Conservation (phyloP, 2,329 filamentous ascomycete genomes). For the Fusarium proliferatum region DNA sequence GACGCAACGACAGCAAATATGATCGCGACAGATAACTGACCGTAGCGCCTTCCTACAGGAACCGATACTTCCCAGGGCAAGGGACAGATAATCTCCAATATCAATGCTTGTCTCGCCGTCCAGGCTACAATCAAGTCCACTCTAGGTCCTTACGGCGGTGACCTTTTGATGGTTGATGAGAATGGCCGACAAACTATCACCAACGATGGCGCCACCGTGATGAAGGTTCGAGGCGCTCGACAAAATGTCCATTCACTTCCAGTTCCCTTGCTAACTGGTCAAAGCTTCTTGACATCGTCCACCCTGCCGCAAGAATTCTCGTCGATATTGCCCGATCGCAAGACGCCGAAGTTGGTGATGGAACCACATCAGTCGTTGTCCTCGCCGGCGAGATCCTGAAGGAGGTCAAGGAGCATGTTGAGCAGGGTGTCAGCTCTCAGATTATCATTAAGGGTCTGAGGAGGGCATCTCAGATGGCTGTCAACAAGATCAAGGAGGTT, state of each 20-base stretch:
- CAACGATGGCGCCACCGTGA: slow-evolving; percentile 98
- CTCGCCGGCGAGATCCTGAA: slow-evolving; percentile 97
- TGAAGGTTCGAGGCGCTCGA: slow-evolving; percentile 75
- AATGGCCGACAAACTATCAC: slow-evolving; percentile 98
- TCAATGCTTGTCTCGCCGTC: slow-evolving; percentile 96
- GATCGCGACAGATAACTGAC: slow-evolving; percentile 36
- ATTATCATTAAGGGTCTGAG: slow-evolving; percentile 96
- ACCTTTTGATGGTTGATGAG: slow-evolving; percentile 93
- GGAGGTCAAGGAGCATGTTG: slow-evolving; percentile 94
- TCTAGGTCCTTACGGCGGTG: slow-evolving; percentile 94
- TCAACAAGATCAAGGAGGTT: slow-evolving; percentile 99
- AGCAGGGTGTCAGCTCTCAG: slow-evolving; percentile 96
- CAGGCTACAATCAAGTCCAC: slow-evolving; percentile 97
- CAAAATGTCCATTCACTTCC: neutral
- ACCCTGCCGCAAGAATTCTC: slow-evolving; percentile 95
- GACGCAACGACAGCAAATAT: neutral
- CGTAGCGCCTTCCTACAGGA: slow-evolving; percentile 64
- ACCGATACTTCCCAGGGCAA: slow-evolving; percentile 98
- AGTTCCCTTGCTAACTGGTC: slow-evolving; percentile 9
- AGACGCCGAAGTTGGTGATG: slow-evolving; percentile 98
- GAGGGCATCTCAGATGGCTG: slow-evolving; percentile 87
- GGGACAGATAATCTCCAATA: slow-evolving; percentile 96
- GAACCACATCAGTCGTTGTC: slow-evolving; percentile 97
- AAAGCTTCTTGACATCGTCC: slow-evolving; percentile 95
- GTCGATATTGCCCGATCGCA: slow-evolving; percentile 98